Conservation (phyloP, 163 green algal species). For the Trebouxia gelatinosa region DNA sequence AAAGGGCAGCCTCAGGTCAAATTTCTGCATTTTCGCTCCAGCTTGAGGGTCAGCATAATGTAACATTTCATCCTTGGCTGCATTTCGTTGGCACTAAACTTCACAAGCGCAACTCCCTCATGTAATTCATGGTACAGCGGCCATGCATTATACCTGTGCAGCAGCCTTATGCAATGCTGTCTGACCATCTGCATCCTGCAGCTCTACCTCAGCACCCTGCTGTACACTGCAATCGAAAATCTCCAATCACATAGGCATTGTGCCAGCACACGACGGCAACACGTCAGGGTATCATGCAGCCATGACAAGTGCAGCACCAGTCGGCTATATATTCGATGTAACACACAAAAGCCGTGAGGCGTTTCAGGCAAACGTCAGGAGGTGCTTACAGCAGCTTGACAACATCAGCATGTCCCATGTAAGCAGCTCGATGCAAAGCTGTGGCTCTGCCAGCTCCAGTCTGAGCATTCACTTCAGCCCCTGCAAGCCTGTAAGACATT, state of each 20-base stretch:
- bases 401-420: constrained; percentile 45
- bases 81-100: background rate
- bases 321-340: too few relatives aligned
- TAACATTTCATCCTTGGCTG: constrained; percentile 29
- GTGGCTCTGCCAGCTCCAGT: constrained; percentile 55
- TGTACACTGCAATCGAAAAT: constrained; percentile 49
- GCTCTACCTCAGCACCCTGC: constrained; percentile 32
- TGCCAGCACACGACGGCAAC: too few relatives aligned
- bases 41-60: constrained; percentile 16
- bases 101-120: background rate
- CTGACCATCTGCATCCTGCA: constrained; percentile 60
- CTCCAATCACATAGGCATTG: too few relatives aligned
- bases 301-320: too few relatives aligned
- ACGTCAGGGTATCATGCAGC: too few relatives aligned
- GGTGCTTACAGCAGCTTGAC: constrained; percentile 49
- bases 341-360: too few relatives aligned
- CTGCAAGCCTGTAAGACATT: constrained; percentile 23
- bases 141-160: background rate
- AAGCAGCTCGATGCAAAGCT: constrained; percentile 61
- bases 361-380: background rate
- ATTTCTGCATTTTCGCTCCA: constrained; percentile 31
- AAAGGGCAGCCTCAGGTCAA: constrained; percentile 34
- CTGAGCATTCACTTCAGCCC: constrained; percentile 45
- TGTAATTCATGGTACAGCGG: background rate
- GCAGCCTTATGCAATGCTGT: constrained; percentile 27